Percentiles rank a stretch among this genome's conserved stretches.
These are phyloP conservation scores for Solanum sparsipilum DNA, from an alignment of 257 asterid genomes.

Conservation along the genomic window DNA sequence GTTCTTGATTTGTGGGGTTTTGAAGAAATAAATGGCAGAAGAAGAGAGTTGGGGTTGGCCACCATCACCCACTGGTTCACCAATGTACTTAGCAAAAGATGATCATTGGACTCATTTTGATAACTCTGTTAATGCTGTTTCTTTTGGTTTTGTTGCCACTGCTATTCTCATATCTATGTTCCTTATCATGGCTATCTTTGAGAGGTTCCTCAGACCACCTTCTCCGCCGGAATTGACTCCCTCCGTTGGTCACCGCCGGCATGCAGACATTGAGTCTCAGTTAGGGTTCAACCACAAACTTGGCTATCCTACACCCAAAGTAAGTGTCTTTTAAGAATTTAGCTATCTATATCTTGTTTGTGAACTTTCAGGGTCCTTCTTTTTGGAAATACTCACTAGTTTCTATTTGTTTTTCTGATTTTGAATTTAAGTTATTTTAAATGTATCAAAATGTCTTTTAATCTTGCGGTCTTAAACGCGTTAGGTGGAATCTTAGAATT, in stretches of 20 bases:
- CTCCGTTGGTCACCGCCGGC: slow-evolving; percentile 17
- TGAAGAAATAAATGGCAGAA: slow-evolving; percentile 34
- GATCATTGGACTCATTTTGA: slow-evolving; percentile 90
- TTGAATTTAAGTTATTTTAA: background rate
- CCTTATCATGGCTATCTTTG: slow-evolving; percentile 87
- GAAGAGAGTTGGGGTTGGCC: slow-evolving; percentile 51
- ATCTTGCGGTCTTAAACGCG: rapidly evolving
- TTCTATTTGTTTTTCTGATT: background rate
- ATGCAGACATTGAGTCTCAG: slow-evolving; percentile 48
- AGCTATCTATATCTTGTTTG: background rate
- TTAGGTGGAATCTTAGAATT: background rate
- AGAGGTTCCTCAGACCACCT: slow-evolving; percentile 59
- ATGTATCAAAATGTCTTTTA: too few relatives aligned
- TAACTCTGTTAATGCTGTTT: slow-evolving; percentile 78
- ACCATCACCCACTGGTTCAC: slow-evolving; percentile 42
- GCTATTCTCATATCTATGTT: slow-evolving; percentile 91
- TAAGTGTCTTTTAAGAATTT: slow-evolving; percentile 16
- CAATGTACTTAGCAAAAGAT: slow-evolving; percentile 43
- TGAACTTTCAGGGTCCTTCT: too few relatives aligned
- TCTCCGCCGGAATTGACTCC: slow-evolving; percentile 50
- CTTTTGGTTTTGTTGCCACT: slow-evolving; percentile 92
- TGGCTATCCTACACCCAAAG: slow-evolving; percentile 59
- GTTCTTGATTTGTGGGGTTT: background rate
- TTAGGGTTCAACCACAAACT: slow-evolving; percentile 39
- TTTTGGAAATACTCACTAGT: too few relatives aligned